A percentile compares a stretch with the other conserved stretches of the same genome.
These are phyloP conservation scores for Stachybotrys chartarum DNA, from an alignment of 2,329 filamentous ascomycete species.

Conservation along the genomic window DNA sequence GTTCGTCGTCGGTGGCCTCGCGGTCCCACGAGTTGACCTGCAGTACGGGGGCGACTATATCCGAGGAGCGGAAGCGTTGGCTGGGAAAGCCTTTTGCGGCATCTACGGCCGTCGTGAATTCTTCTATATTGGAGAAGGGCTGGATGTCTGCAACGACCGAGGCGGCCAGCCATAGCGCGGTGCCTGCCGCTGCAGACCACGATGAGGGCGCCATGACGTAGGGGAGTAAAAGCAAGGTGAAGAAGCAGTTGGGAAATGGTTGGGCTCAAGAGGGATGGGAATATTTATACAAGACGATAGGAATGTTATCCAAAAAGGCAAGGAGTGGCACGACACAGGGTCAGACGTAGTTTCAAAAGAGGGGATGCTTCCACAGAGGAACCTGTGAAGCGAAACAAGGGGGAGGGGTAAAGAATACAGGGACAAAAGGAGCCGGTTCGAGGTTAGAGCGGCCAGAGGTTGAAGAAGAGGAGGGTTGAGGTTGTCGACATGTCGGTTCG, in stretches of 20 bases:
- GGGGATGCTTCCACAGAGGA: not conserved
- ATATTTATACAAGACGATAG: not conserved
- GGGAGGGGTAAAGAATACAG: too few relatives aligned
- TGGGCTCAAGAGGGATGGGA: not conserved
- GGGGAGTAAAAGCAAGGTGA: not conserved
- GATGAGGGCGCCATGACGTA: not conserved
- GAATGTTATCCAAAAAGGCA: not conserved
- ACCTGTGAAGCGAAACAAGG: not conserved
- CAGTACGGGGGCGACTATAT: conserved; percentile 24
- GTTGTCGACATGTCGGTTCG: not conserved
- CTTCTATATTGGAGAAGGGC: conserved; percentile 15
- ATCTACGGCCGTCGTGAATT: conserved; percentile 17
- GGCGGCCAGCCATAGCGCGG: conserved; percentile 3
- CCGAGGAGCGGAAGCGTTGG: conserved; percentile 24
- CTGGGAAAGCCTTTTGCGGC: conserved; percentile 18
- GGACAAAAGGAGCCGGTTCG: not conserved
- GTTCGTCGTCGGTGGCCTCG: conserved; percentile 15
- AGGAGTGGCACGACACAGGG: not conserved
- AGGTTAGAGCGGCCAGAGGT: not conserved
- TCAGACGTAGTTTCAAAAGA: not conserved
- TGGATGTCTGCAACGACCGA: conserved; percentile 15
- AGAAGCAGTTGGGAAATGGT: not conserved
- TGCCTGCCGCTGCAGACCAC: not conserved
- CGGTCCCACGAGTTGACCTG: conserved; percentile 23
- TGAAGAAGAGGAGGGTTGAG: not conserved